Base-by-base conservation (phyloP, 1,284 basidiomycete genomes). In the Gastroboletus turbinatus region DNA sequence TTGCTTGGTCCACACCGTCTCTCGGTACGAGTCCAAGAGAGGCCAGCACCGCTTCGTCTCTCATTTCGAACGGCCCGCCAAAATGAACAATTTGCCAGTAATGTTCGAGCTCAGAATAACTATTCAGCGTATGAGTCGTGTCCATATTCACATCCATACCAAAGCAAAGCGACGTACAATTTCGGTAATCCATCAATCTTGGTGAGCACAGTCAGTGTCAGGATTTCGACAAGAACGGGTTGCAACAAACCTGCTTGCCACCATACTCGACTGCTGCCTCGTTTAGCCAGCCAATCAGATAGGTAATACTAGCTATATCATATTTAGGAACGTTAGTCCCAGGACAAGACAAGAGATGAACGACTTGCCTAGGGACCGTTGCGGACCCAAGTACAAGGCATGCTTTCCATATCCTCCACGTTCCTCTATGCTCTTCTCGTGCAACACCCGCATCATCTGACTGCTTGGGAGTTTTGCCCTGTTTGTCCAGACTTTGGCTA, bases 401-500 rank as follows among this genome's bases (percentile, higher is more conserved):
- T 47, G 13, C 42, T 53, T 63, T 46, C 62, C 62, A 0, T 63
- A 63, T 9, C 62, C 61, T 4, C 61, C 61, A 0, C 51, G 46
- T 21, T 63, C 51, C 5, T 45, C 48, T 11, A 56, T 21, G 0
- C 17, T 46, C 23, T 46, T 43, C 9, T 53, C 44, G 25, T 56
- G 4, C 30, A 25, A 38, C 9, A 17, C 36, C 6, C 9, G 27
- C 61, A 63, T 64, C 9, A 2, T 40, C n/a, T n/a, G 23, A 10
- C 0, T 42, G 27, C 5, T 52, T 4, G 63, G 55, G 1, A 66
- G 51, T 42, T 58, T 63, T 10, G 58, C 61, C 11, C 16, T 56
- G n/a, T 55, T 50, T 10, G 64, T 50, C 59, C 64, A 63, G 5
- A 66, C 53, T 45, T 64, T 63, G 38, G 63, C 61, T 6, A 62